Base-by-base conservation (phyloP, 2,329 filamentous ascomycete genomes). In the Akanthomyces uredinophilus region DNA sequence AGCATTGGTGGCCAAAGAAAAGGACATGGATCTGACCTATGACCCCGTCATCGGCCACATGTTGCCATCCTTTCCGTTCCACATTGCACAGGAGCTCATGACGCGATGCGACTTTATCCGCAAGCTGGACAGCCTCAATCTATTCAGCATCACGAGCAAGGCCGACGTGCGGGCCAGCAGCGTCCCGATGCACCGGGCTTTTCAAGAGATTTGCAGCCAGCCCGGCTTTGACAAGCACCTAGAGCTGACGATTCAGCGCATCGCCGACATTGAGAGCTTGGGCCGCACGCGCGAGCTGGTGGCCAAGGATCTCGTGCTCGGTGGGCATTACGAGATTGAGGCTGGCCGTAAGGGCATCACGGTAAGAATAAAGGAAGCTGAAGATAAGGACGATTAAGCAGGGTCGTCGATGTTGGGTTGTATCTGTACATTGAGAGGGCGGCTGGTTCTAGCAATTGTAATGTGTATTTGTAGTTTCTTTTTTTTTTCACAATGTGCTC, bases 41-140 rank as follows among this genome's bases (percentile, higher is more conserved):
- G 83, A 92, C 72, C 76, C 81, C 0, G 78, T 87, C 16, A 75
- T 73, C 11, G 91, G 90, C 39, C 91, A 96, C 70, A 80, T 91
- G 35, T 82, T 98, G 4, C 92, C 95, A 0, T 84, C 90, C 46
- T 89, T 92, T 65, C 86, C 90, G 0, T 85, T 96, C 61, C 91
- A 96, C 72, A 83, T 89, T 67, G 91, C 92, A 0, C 89, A 94
- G 65, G 84, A 97, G 75, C 89, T 97, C 72, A 97, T 97, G 94
- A 98, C 95, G 16, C 84, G 95, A 59, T 89, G 92, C 63, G 95
- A 99, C 75, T 99, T 98, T 73, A 93, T 98, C 69, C 87, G 95
- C 67, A 83, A 87, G 64, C 93, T 98, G 71, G 95, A 99, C 76
- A 91, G 95, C 66, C 85, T 95, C 64, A 98, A 98, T 72, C 85